phyloP scores from a whole-genome alignment of 2,329 filamentous ascomycete species.

The Samsoniella hepiali region DNA sequence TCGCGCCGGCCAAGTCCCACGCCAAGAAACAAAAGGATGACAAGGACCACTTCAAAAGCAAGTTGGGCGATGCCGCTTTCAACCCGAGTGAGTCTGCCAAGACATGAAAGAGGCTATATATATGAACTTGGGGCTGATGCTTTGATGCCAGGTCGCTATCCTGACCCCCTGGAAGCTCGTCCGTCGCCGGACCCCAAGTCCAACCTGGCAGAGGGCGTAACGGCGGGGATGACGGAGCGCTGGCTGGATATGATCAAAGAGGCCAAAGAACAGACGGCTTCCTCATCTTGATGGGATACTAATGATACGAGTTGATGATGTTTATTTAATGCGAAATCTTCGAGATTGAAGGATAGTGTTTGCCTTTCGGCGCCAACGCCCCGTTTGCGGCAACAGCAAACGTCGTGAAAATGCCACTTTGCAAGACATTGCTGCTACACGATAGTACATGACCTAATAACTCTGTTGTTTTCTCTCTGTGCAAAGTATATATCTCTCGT shows the following conservation, averaged over 20 bases:
- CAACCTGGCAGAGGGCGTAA: conserved; percentile 37
- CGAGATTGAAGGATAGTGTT: neutral
- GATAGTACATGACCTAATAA: neutral
- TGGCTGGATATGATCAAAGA: conserved; percentile 35
- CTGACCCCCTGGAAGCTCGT: conserved; percentile 45
- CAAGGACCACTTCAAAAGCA: conserved; percentile 35
- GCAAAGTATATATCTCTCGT: no score
- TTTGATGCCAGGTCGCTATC: conserved; percentile 34
- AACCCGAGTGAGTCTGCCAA: conserved; percentile 39
- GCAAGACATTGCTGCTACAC: neutral
- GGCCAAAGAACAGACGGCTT: neutral
- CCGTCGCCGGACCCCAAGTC: conserved; percentile 31
- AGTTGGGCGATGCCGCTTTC: conserved; percentile 45
- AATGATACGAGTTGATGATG: neutral
- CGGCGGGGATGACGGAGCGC: conserved; percentile 39
- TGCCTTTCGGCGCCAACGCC: neutral
- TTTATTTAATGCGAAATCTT: neutral
- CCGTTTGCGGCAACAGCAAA: neutral
- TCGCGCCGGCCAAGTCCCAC: conserved; percentile 25
- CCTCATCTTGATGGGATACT: neutral
- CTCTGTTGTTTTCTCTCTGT: neutral
- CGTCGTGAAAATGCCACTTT: neutral
- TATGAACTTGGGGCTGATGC: conserved; percentile 19
- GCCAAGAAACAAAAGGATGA: conserved; percentile 44
- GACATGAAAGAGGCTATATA: no score